Conservation (phyloP, 768 basidiomycete genomes). For the Tricholoma flavovirens region DNA sequence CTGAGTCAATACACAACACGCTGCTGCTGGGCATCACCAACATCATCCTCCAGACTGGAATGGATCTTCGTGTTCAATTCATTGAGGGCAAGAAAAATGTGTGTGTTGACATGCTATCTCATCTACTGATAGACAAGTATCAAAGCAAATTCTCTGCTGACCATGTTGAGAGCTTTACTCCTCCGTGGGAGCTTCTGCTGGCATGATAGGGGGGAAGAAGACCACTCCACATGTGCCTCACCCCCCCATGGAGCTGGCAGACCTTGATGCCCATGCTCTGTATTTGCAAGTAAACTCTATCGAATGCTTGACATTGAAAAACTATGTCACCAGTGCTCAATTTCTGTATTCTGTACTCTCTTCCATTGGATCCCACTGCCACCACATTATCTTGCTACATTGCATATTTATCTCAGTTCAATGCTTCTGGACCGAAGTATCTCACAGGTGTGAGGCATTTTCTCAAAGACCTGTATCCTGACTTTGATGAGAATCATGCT, state of each 20-base stretch:
- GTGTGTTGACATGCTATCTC: conserved; percentile 14
- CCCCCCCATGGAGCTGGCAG: conserved; percentile 9
- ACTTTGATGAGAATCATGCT: background rate
- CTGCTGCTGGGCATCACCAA: background rate
- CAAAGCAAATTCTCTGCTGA: conserved; percentile 10
- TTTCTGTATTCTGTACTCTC: conserved; percentile 11
- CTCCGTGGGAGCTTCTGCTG: conserved; percentile 15
- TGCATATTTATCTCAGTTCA: conserved; percentile 13
- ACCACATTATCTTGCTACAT: conserved; percentile 14
- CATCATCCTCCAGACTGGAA: conserved; percentile 10
- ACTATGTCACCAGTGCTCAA: conserved; percentile 17
- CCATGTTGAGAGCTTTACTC: conserved; percentile 13
- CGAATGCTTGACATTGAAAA: conserved; percentile 10
- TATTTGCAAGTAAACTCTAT: conserved; percentile 17
- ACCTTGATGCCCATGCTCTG: conserved; percentile 11
- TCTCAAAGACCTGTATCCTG: background rate
- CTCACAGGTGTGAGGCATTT: background rate
- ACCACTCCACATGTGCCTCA: background rate
- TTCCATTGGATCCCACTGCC: conserved; percentile 17
- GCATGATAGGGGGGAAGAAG: conserved; percentile 10
- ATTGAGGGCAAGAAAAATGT: conserved; percentile 14
- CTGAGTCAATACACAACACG: conserved; percentile 3
- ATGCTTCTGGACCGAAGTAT: conserved; percentile 16
- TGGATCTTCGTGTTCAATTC: conserved; percentile 13
- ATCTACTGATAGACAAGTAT: conserved; percentile 14